Evolutionary conservation across 2,329 filamentous ascomycete genomes (phyloP), one percentile per base, ranked within the genome.

Genomic region (Neophaeococcomyces aloes): DNA sequence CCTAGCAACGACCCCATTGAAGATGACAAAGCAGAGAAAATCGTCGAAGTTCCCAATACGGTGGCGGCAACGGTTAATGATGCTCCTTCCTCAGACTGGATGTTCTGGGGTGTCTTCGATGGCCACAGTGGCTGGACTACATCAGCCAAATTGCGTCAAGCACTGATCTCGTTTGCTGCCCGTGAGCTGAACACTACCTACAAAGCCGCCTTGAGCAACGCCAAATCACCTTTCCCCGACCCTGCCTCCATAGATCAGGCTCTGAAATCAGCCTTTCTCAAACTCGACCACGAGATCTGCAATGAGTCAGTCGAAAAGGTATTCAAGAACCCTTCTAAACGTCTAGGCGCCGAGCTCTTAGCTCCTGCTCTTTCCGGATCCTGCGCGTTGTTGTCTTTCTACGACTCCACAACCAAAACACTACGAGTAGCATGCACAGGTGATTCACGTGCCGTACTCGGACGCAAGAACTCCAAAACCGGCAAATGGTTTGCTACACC

Each of bases 71-170:
- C 70, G 6, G 68, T 74, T 56, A 65, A 74, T 59, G 65, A 72
- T 29, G 71, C 74, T 13, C 52, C 71, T 14, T 78, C 72, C 47
- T 85, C 76, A 49, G 93, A 98, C 64, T 98, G 91, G 91, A 96
- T 96, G 87, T 98, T 98, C 63, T 98, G 93, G 91, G 91, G 88
- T 46, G 88, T 98, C 14, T 98, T 96, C 63, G 91, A 98, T 60
- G 91, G 91, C 0, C 91, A 98, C 65, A 86, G 85, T 35, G 91
- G 91, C 54, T 98, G 91, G 91, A 95, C 91, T 3, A 98, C 91
- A 5, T 96, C 91, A 30, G 91, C 91, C 15, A 96, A 94, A 60
- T 71, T 98, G 47, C 83, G 91, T 46, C 87, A 98, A 64, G 82
- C 84, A 11, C 74, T 98, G 44, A 95, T 98, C 55, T 86, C 76